Percentiles rank a stretch among this genome's conserved stretches.
These are phyloP conservation scores for Plasmopara halstedii DNA, from an alignment of 352 stramenopile genomes.

Conservation along the genomic window DNA sequence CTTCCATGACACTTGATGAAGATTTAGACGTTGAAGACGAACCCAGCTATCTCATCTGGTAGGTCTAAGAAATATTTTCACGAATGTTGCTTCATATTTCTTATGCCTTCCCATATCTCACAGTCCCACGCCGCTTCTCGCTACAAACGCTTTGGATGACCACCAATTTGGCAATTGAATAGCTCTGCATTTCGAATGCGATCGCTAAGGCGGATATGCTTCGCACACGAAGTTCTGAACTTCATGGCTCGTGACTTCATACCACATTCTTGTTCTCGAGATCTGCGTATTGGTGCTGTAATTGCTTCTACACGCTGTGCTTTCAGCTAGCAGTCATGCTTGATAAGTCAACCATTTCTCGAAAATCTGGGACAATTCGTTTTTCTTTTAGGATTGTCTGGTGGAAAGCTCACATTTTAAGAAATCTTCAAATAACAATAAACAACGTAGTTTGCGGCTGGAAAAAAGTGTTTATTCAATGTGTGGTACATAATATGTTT, in stretches of 20 bases:
- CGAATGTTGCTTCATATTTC: neutral
- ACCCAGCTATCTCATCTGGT: slow-evolving; percentile 30
- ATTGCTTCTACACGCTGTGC: slow-evolving; percentile 18
- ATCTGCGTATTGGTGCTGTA: slow-evolving; percentile 31
- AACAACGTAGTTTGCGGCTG: too few species aligned
- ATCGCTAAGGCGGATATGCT: too few species aligned
- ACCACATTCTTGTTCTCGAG: slow-evolving; percentile 5
- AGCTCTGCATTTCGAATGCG: slow-evolving; percentile 5
- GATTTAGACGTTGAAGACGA: slow-evolving; percentile 25
- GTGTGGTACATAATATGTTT: too few species aligned
- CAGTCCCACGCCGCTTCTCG: slow-evolving; percentile 27
- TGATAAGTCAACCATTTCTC: slow-evolving; percentile 1
- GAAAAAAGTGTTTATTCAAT: too few species aligned
- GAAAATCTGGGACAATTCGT: too few species aligned
- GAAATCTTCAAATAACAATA: too few species aligned
- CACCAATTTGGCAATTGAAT: slow-evolving; percentile 13
- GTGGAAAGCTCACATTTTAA: too few species aligned
- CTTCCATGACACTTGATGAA: slow-evolving; percentile 27
- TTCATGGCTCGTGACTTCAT: neutral
- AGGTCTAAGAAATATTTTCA: slow-evolving; percentile 1
- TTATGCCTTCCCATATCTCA: slow-evolving; percentile 3
- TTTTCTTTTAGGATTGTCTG: too few species aligned
- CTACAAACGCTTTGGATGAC: slow-evolving; percentile 17
- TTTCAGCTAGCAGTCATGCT: slow-evolving; percentile 8
- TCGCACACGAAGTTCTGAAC: neutral